Evolutionary conservation across 2,329 filamentous ascomycete genomes (phyloP).

Genomic region (Fusarium nematophilum): DNA sequence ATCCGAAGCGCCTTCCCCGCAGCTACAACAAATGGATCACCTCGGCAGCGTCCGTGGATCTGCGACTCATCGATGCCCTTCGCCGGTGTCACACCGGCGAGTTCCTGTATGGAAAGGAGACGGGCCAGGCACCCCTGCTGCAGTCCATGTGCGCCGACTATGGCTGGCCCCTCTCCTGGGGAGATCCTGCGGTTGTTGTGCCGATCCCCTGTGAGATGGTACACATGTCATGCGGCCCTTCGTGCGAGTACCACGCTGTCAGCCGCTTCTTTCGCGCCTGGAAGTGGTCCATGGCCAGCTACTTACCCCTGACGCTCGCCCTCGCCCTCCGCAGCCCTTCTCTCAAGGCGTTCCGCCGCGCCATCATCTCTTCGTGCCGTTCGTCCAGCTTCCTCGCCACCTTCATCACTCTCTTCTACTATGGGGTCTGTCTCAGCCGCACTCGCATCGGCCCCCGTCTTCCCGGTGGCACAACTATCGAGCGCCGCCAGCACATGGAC

Average conservation of each 20-base stretch:
- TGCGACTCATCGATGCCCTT: slow-evolving; percentile 78
- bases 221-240: slow-evolving; percentile 80
- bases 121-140: slow-evolving; percentile 75
- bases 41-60: slow-evolving; percentile 79
- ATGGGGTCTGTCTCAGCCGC: slow-evolving; percentile 82
- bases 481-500: slow-evolving; percentile 64
- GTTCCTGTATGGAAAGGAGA: slow-evolving; percentile 79
- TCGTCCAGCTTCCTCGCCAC: slow-evolving; percentile 82
- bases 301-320: slow-evolving; percentile 79
- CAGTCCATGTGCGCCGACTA: slow-evolving; percentile 79
- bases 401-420: slow-evolving; percentile 86
- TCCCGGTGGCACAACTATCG: slow-evolving; percentile 62
- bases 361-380: slow-evolving; percentile 70
- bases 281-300: slow-evolving; percentile 79
- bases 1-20: slow-evolving; percentile 74
- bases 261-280: slow-evolving; percentile 76
- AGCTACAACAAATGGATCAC: slow-evolving; percentile 87
- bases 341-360: slow-evolving; percentile 59
- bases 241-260: slow-evolving; percentile 79
- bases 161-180: slow-evolving; percentile 74
- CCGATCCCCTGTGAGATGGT: slow-evolving; percentile 87
- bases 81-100: slow-evolving; percentile 71
- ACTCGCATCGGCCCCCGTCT: slow-evolving; percentile 78
- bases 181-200: slow-evolving; percentile 74
- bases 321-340: slow-evolving; percentile 65